These are phyloP conservation scores for Fragaria nilgerrensis DNA, from an alignment of 306 rosid genomes.

Conservation along the genomic window DNA sequence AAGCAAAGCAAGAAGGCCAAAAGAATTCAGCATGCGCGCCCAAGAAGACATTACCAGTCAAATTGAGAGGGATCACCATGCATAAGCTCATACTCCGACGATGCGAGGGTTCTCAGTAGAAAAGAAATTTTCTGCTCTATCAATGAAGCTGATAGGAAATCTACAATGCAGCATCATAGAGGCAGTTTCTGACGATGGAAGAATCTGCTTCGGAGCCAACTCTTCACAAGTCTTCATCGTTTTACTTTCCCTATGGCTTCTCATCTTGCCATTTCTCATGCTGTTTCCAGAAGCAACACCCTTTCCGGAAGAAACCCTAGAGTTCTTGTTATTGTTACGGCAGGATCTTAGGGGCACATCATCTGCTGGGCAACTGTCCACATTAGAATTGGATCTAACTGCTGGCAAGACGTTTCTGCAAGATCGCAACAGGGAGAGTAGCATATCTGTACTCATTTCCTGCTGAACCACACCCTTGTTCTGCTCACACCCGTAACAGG, in stretches of 20 bases:
- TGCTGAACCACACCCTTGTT: conserved; percentile 89
- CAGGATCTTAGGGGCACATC: conserved; percentile 38
- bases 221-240: conserved; percentile 59
- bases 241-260: conserved; percentile 62
- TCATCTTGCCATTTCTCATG: conserved; percentile 52
- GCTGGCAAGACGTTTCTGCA: conserved; percentile 55
- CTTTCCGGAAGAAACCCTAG: conserved; percentile 48
- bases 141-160: conserved; percentile 71
- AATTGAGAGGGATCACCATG: background rate
- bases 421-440: conserved; percentile 74
- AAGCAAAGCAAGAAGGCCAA: background rate
- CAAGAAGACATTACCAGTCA: background rate
- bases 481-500: conserved; percentile 87
- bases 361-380: conserved; percentile 45
- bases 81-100: conserved; percentile 30
- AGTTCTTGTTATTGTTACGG: conserved; percentile 54
- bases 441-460: conserved; percentile 92
- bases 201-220: conserved; percentile 47
- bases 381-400: conserved; percentile 38
- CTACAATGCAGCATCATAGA: conserved; percentile 68
- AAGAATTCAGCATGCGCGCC: background rate
- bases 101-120: conserved; percentile 41
- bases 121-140: conserved; percentile 79
- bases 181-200: conserved; percentile 44
- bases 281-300: conserved; percentile 50